Conservation (phyloP, 495 filamentous ascomycete species). For the Annulohypoxylon bovei region DNA sequence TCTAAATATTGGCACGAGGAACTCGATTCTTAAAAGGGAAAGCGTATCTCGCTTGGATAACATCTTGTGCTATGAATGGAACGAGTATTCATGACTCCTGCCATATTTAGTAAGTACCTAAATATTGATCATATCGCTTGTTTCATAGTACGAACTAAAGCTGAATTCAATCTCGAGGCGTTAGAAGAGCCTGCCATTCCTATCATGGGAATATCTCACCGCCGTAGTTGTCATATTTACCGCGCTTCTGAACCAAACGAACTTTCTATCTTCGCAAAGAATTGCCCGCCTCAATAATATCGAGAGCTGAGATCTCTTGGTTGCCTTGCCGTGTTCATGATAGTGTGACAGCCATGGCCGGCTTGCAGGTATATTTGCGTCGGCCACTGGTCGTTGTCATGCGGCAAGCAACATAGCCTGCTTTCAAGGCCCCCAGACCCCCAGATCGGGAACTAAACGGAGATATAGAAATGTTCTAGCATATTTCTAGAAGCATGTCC, state of each 20-base stretch:
- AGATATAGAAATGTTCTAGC: neutral
- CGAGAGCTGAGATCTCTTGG: neutral
- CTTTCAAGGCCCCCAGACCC: neutral
- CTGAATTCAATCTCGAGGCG: neutral
- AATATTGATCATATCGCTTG: constrained; percentile 7
- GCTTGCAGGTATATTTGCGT: neutral
- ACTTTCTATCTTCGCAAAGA: neutral
- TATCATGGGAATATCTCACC: constrained; percentile 8
- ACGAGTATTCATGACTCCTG: neutral
- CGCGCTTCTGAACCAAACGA: neutral
- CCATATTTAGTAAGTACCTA: constrained; percentile 27
- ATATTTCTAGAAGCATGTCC: constrained; percentile 1
- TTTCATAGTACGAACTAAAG: constrained; percentile 10
- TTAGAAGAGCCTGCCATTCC: neutral
- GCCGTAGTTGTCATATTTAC: constrained; percentile 1
- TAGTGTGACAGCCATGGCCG: neutral
- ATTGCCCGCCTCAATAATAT: neutral
- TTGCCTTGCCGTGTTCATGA: neutral
- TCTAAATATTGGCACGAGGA: constrained; percentile 8
- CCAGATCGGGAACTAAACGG: constrained; percentile 14
- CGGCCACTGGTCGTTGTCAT: neutral
- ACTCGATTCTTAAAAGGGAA: constrained; percentile 12
- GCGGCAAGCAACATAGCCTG: neutral
- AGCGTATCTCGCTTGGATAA: neutral
- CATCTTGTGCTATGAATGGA: constrained; percentile 7